Evolutionary conservation across 75 land plant genomes (phyloP), one percentile per base, ranked within the genome.

Genomic region (Cunninghamia lanceolata): DNA sequence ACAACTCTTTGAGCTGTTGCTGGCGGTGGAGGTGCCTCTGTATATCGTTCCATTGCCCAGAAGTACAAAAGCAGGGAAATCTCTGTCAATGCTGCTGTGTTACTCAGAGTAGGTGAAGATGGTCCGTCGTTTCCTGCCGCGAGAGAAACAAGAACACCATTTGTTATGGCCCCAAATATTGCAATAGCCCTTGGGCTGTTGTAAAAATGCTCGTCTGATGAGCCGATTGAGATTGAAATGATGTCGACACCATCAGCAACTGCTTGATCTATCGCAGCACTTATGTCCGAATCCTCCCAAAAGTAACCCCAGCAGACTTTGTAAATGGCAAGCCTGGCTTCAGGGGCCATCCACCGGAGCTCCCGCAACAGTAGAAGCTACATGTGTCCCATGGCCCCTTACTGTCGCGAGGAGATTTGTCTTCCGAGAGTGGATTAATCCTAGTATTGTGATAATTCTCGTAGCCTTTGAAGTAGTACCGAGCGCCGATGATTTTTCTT

Each of bases 401-500:
- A 5, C 1, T 73, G 34, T 85, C 86, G 0, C 86, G 43, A 1
- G 86, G 80, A 50, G 86, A 85, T 46, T 59, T 78, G 75, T 88
- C 94, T 80, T 96, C 97, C 14, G 89, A 70, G 14, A 94, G 90
- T 21, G 74, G 75, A 83, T 96, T 96, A n/a, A 93, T 63, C n/a
- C 84, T 85, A 1, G 84, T 85, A 4, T 79, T 52, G 19, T 86
- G 86, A 5, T 94, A 93, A 70, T 93, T 90, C 11, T 78, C 53
- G 21, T 56, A 74, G 30, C 80, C 89, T 25, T 21, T 28, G 47
- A 34, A 30, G 76, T 89, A 89, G 38, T 56, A 85, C n/a, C 92
- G 85, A 9, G 92, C 94, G 0, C 94, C 94, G 43, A 94, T 92
- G 43, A 94, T 85, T 83, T 94, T 94, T n/a, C 34, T 84, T 89